Base-by-base conservation (phyloP, 495 filamentous ascomycete species). In the Amorphotheca resinae region DNA sequence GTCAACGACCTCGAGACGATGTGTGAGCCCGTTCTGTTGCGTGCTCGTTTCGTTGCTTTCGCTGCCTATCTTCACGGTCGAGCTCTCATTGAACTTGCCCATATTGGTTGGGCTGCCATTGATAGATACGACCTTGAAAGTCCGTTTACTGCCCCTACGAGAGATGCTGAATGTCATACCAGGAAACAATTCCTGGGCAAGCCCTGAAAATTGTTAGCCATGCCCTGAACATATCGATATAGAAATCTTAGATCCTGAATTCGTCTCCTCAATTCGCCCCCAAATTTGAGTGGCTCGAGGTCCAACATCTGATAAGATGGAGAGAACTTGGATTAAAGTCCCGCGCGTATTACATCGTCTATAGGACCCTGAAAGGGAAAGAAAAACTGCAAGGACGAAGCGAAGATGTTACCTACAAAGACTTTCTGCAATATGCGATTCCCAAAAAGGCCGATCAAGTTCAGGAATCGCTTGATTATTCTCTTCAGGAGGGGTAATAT, bases 381-480 rank as follows among this genome's bases (percentile, higher is more conserved):
- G 9, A 22, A 28, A 4, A 39, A n/a, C 1, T 35, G 2, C 11
- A 26, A 21, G 17, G 14, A 37, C 14, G 1, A 22, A 15, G 32
- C 30, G 31, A 46, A 46, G 26, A 34, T 38, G 5, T 11, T n/a
- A 60, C 65, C 59, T 66, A 60, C 64, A 58, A 43, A 83, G 56
- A 42, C 66, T 65, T 55, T 73, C 69, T 50, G 75, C 68, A 33
- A 82, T 53, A 51, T 68, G 66, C 69, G 77, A 80, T 50, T 70
- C 69, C 82, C 82, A 87, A 48, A 73, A 66, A 15, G 61, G 52
- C 42, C 60, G 64, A 25, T 80, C 77, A 34, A 57, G 28, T 23
- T 46, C 42, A 18, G 28, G 18, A 22, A 31, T 14, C 11, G 20
- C 18, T 12, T 46, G 44, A 22, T 22, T 8, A 2, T 42, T 41